Conservation (phyloP, 192 early-diverging fungal species). For the Coemansia umbellata region DNA sequence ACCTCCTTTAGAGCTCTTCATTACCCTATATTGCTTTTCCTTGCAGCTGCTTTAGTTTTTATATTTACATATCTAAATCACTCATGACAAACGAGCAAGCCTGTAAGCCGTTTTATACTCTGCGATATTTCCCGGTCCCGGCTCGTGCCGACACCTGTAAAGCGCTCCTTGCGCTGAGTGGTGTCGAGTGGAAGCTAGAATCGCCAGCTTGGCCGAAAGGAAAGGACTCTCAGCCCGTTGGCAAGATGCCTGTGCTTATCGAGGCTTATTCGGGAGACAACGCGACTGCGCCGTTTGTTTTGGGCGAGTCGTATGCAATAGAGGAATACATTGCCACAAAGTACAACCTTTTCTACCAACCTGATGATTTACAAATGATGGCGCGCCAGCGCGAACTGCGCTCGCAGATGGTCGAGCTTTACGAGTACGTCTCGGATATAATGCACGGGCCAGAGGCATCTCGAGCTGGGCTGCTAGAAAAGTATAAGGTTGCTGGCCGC, state of each 20-base stretch:
- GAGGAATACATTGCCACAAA: conserved; percentile 50
- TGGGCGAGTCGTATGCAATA: conserved; percentile 48
- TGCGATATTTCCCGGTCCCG: conserved; percentile 30
- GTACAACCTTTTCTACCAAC: conserved; percentile 24
- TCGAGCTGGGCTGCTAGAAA: too few relatives aligned
- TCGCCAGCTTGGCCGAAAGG: conserved; percentile 41
- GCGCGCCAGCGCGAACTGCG: conserved; percentile 26
- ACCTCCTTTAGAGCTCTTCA: neutral
- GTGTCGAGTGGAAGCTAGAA: conserved; percentile 23
- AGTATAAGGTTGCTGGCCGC: too few relatives aligned
- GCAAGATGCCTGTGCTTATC: conserved; percentile 52
- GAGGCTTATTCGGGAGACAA: conserved; percentile 18
- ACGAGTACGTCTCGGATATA: conserved; percentile 1
- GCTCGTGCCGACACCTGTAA: conserved; percentile 23
- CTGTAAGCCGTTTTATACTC: conserved; percentile 4
- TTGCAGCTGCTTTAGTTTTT: neutral
- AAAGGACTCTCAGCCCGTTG: conserved; percentile 47
- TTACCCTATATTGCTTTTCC: neutral
- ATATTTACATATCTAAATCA: neutral
- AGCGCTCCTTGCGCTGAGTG: conserved; percentile 38
- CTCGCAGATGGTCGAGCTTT: conserved; percentile 13
- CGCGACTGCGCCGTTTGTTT: conserved; percentile 16
- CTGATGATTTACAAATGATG: conserved; percentile 11
- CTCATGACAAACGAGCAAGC: neutral
- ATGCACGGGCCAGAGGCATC: too few relatives aligned